Percentiles rank a stretch among this genome's conserved stretches.
Evolutionary conservation across 495 filamentous ascomycete genomes (phyloP).

Genomic region (Polyplosphaeria fusca): DNA sequence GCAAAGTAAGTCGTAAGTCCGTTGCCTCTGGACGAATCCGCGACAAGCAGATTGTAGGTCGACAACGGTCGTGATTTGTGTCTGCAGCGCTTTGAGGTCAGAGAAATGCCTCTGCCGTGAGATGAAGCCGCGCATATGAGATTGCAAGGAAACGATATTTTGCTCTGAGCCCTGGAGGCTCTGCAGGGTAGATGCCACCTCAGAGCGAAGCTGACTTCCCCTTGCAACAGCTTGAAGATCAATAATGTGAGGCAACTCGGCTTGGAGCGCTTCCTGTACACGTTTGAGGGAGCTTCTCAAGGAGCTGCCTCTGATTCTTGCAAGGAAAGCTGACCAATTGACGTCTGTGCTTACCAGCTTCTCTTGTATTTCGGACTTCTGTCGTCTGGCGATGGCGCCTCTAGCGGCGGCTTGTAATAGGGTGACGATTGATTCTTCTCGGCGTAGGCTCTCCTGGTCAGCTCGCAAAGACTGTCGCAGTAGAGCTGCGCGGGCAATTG

Average conservation of each 20-base stretch:
- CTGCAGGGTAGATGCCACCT: conserved; percentile 35
- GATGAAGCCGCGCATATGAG: conserved; percentile 38
- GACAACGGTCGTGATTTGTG: conserved; percentile 55
- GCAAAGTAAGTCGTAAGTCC: conserved; percentile 51
- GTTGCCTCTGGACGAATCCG: conserved; percentile 56
- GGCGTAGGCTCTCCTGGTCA: conserved; percentile 39
- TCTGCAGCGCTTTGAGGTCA: conserved; percentile 57
- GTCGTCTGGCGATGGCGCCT: conserved; percentile 21
- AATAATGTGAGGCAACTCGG: conserved; percentile 39
- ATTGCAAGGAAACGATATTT: conserved; percentile 39
- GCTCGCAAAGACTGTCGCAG: conserved; percentile 35
- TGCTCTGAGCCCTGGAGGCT: conserved; percentile 41
- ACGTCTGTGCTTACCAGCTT: conserved; percentile 31
- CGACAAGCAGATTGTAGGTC: conserved; percentile 69
- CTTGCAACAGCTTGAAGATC: conserved; percentile 46
- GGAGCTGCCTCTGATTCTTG: conserved; percentile 24
- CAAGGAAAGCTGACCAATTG: conserved; percentile 33
- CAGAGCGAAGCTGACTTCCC: conserved; percentile 44
- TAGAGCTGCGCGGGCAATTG: conserved; percentile 44
- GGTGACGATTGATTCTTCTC: conserved; percentile 31
- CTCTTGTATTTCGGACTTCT: conserved; percentile 31
- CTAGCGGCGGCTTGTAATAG: conserved; percentile 27
- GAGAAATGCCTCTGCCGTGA: conserved; percentile 45
- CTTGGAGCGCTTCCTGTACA: conserved; percentile 25
- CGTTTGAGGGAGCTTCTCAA: conserved; percentile 26